phyloP scores from a whole-genome alignment of 2,329 filamentous ascomycete genomes.

The Nannizzia gypsea region DNA sequence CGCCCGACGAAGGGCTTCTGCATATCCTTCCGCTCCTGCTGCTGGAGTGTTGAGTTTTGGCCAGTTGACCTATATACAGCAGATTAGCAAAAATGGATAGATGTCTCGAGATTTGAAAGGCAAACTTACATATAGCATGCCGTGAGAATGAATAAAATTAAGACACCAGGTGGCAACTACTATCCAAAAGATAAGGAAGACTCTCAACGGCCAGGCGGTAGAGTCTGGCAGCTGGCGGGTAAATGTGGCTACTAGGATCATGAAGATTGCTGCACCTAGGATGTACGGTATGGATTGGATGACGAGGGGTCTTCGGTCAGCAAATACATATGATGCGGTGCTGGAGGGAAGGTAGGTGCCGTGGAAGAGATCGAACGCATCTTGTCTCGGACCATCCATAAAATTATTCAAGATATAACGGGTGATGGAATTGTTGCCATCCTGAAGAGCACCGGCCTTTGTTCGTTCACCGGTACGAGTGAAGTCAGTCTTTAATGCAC shows the following conservation, averaged over 20 bases:
- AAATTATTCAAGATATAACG: slow-evolving; percentile 94
- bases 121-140: slow-evolving; percentile 80
- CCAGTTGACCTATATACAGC: slow-evolving; percentile 84
- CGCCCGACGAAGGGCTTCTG: slow-evolving; percentile 72
- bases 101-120: background rate
- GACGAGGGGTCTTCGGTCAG: slow-evolving; percentile 70
- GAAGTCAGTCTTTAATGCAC: slow-evolving; percentile 94
- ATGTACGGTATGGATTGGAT: slow-evolving; percentile 93
- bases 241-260: slow-evolving; percentile 62
- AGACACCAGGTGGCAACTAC: slow-evolving; percentile 57
- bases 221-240: slow-evolving; percentile 61
- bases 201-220: slow-evolving; percentile 63
- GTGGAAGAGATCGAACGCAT: slow-evolving; percentile 89
- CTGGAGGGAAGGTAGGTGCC: slow-evolving; percentile 69
- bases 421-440: slow-evolving; percentile 76
- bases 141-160: slow-evolving; percentile 69
- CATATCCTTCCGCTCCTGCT: slow-evolving; percentile 76
- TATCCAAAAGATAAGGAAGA: slow-evolving; percentile 73
- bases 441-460: slow-evolving; percentile 69
- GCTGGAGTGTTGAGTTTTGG: slow-evolving; percentile 85
- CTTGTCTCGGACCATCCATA: slow-evolving; percentile 80
- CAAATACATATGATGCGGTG: slow-evolving; percentile 63
- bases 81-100: background rate
- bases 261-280: slow-evolving; percentile 72
- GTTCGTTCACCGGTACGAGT: slow-evolving; percentile 88